phyloP scores from a whole-genome alignment of 2,329 filamentous ascomycete genomes.

The Chrysosporium keratinophilum region DNA sequence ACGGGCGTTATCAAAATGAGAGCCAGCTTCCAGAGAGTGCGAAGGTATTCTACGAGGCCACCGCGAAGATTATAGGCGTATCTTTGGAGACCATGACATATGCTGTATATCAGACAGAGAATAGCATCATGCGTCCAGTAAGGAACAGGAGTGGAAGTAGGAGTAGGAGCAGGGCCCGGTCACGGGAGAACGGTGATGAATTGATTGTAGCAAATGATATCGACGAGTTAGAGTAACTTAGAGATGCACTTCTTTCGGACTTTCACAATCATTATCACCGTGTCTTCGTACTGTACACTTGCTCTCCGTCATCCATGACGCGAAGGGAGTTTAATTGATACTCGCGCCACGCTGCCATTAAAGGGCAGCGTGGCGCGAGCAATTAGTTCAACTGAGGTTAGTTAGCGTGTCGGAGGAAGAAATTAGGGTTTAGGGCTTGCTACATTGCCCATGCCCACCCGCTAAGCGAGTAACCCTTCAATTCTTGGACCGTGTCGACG shows the following conservation, averaged over 20 bases:
- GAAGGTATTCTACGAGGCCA: slow-evolving; percentile 42
- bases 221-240: neutral
- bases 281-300: no score
- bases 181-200: neutral
- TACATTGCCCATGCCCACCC: slow-evolving; percentile 25
- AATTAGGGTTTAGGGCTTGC: slow-evolving; percentile 35
- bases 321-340: no score
- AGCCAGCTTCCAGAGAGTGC: slow-evolving; percentile 39
- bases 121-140: slow-evolving; percentile 24
- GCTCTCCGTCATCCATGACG: no score
- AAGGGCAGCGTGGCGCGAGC: no score
- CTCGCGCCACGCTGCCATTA: no score
- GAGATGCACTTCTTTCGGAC: no score
- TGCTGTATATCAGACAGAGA: slow-evolving; percentile 43
- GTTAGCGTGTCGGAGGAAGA: slow-evolving; percentile 4
- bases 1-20: slow-evolving; percentile 40
- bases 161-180: slow-evolving; percentile 1
- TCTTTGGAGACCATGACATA: slow-evolving; percentile 42
- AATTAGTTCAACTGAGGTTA: no score
- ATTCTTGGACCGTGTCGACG: slow-evolving; percentile 19
- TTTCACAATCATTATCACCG: no score
- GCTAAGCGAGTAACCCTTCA: slow-evolving; percentile 37
- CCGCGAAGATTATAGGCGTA: slow-evolving; percentile 42
- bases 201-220: neutral
- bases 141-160: slow-evolving; percentile 2